These are phyloP conservation scores for Eucalyptus polyanthemos DNA, from an alignment of 345 rosid genomes.

Conservation along the genomic window DNA sequence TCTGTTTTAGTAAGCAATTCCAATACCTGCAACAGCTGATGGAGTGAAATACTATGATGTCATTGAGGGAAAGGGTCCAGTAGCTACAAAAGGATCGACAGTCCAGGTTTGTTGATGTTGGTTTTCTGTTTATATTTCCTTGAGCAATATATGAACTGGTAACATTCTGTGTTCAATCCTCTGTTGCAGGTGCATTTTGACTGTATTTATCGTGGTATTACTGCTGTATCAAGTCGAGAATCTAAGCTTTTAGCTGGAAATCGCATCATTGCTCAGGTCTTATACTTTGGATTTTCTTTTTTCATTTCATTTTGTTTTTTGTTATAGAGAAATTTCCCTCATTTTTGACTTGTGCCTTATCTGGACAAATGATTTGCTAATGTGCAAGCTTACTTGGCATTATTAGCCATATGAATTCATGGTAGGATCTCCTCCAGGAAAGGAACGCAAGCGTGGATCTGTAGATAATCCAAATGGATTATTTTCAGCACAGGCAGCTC, in stretches of 20 bases:
- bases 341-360: neutral
- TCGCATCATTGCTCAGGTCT: conserved; percentile 81
- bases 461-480: conserved; percentile 92
- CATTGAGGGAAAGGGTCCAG: conserved; percentile 69
- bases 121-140: neutral
- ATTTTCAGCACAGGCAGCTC: conserved; percentile 92
- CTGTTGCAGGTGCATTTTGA: conserved; percentile 71
- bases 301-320: neutral
- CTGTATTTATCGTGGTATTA: conserved; percentile 58
- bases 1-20: neutral
- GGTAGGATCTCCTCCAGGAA: conserved; percentile 79
- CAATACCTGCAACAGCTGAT: conserved; percentile 33
- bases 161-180: neutral
- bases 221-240: conserved; percentile 79
- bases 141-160: neutral
- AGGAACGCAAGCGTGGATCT: conserved; percentile 71
- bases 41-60: conserved; percentile 81
- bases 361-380: neutral
- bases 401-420: conserved; percentile 81
- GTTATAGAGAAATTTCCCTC: neutral
- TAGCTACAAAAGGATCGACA: conserved; percentile 63
- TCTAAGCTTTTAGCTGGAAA: conserved; percentile 93
- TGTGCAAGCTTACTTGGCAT: neutral
- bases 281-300: neutral
- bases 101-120: conserved; percentile 37